Evolutionary conservation across 1,284 basidiomycete species (phyloP).

Genomic region (Nidula niveotomentosa): DNA sequence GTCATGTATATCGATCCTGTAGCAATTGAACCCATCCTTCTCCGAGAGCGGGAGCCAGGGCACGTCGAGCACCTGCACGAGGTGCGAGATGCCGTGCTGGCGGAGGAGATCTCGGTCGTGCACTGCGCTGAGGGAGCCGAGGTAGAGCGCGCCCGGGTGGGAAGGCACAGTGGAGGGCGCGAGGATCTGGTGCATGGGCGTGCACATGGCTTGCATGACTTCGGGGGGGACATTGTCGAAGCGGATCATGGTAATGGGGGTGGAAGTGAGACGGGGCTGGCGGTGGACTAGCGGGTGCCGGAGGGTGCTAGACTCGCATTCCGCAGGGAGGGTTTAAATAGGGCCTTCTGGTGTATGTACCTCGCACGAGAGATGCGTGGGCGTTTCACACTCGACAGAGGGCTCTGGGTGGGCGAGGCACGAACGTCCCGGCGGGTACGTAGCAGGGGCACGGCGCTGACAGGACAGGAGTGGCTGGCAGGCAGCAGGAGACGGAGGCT

Average conservation of each 20-base stretch:
- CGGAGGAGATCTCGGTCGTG: conserved; percentile 49
- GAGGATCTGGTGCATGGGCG: conserved; percentile 73
- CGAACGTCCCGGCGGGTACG: too few species aligned
- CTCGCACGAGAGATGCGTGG: too few species aligned
- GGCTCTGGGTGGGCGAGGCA: too few species aligned
- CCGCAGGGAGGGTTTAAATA: too few species aligned
- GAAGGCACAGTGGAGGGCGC: conserved; percentile 34
- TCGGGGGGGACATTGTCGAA: conserved; percentile 69
- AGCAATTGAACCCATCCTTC: conserved; percentile 56
- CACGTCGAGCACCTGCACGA: conserved; percentile 71
- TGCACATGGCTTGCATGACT: conserved; percentile 78
- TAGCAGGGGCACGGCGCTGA: too few species aligned
- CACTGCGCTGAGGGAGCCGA: conserved; percentile 55
- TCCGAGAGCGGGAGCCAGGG: conserved; percentile 65
- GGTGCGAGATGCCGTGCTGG: conserved; percentile 49
- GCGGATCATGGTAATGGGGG: conserved; percentile 53
- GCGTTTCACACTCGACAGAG: too few species aligned
- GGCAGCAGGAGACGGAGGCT: too few species aligned
- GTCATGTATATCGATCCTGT: conserved; percentile 69
- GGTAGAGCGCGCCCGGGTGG: conserved; percentile 42
- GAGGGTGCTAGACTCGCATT: too few species aligned
- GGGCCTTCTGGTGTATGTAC: too few species aligned
- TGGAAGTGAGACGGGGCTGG: not conserved
- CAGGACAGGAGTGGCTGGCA: too few species aligned
- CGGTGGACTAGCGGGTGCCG: not conserved